A percentile compares a stretch with the other conserved stretches of the same genome.
Conservation (phyloP, 495 filamentous ascomycete species). For the Ascodesmis nigricans region DNA sequence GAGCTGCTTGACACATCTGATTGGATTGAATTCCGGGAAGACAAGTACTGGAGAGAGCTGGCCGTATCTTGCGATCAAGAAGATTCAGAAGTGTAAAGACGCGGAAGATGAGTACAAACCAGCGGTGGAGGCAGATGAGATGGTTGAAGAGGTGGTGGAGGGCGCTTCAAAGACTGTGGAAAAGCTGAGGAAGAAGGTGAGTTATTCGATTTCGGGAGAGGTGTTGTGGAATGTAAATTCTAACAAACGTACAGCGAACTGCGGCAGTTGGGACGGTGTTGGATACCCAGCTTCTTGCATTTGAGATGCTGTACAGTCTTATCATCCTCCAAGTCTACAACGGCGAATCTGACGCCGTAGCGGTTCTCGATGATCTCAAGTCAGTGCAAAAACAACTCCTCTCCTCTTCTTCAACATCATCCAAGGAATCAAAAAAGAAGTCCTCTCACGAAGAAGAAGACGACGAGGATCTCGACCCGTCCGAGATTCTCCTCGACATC, state of each 20-base stretch:
- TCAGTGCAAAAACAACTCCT: slow-evolving; percentile 41
- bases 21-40: slow-evolving; percentile 36
- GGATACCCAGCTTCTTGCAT: slow-evolving; percentile 31
- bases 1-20: slow-evolving; percentile 44
- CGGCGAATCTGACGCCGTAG: slow-evolving; percentile 60
- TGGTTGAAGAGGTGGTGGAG: slow-evolving; percentile 35
- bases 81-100: slow-evolving; percentile 28
- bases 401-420: no score
- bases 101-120: slow-evolving; percentile 25
- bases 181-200: slow-evolving; percentile 40
- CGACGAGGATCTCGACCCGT: slow-evolving; percentile 35
- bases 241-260: no score
- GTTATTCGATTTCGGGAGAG: no score
- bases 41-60: slow-evolving; percentile 19
- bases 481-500: slow-evolving; percentile 65
- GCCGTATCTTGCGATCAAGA: slow-evolving; percentile 31
- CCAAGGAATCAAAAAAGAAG: slow-evolving; percentile 11
- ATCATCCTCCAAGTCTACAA: slow-evolving; percentile 75
- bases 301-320: slow-evolving; percentile 66
- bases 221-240: no score
- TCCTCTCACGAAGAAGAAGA: slow-evolving; percentile 20
- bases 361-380: slow-evolving; percentile 50
- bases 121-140: slow-evolving; percentile 40
- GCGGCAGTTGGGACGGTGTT: slow-evolving; percentile 22
- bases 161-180: slow-evolving; percentile 42